Base-by-base conservation (phyloP, 2,329 filamentous ascomycete genomes). In the Gnomoniopsis sp. region DNA sequence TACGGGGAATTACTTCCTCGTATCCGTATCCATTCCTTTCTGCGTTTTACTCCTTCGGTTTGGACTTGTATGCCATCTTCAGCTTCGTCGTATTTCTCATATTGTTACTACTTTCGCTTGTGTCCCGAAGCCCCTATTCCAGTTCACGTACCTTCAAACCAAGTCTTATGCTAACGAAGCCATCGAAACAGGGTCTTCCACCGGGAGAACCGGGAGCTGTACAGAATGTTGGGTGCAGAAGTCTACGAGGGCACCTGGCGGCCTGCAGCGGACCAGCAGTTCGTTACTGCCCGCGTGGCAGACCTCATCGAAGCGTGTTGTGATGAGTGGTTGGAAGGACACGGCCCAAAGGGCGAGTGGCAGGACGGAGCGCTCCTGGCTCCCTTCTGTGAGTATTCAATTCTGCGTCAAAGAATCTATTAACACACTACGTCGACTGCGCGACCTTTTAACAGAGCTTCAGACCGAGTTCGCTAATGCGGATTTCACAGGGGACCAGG, bases 271-370 rank as follows among this genome's bases (percentile, higher is more conserved):
- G 30, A 51, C 53, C 60, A 62, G 53, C 30, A 22, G 30, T 2
- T 38, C 3, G 49, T 53, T 21, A 49, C 46, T 7, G 11, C 48
- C 12, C 53, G 57, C 19, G 44, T 62, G 2, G 60, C 60, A 23
- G 49, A 62, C 6, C 12, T 62, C n/a, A 53, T 62, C 23, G 60
- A 62, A 33, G 50, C 23, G 3, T 62, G 60, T 26, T 38, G 50
- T 11, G 60, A 62, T 6, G 60, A 62, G 33, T 62, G 60, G 60
- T 57, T 62, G 14, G 57, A 59, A 2, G 44, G 44, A 17, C 3
- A 21, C 8, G 41, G 17, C 41, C n/a, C n/a, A 47, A 15, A 47
- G 44, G 44, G 21, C 34, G 38, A 36, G 3, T 62, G 60, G 57
- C 60, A 62, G 50, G 57, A 53, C 4, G 26, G 51, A 10, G 26